phyloP scores from a whole-genome alignment of 495 filamentous ascomycete genomes.

The Hypoxylon intermedium region DNA sequence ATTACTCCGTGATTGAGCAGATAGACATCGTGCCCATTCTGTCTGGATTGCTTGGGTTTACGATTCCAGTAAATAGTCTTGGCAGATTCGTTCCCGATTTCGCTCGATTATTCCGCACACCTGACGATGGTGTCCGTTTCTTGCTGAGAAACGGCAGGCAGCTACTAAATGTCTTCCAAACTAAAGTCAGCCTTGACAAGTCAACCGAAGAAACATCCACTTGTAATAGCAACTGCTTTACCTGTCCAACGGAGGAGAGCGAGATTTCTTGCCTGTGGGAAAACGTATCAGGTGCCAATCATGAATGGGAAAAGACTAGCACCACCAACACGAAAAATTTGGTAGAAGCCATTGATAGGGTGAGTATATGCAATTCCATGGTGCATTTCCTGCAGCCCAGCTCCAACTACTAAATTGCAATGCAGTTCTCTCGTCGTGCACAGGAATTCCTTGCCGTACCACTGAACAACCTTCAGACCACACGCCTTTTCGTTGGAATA shows the following conservation, averaged over 20 bases:
- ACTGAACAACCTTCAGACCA: not conserved
- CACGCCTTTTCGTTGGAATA: not conserved
- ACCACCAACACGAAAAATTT: not conserved
- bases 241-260: not conserved
- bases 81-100: not conserved
- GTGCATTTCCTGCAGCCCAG: not conserved
- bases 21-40: constrained; percentile 1
- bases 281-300: not conserved
- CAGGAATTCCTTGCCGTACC: not conserved
- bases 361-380: not conserved
- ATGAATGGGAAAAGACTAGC: not conserved
- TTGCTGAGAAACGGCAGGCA: not conserved
- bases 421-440: not conserved
- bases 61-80: not conserved
- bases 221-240: not conserved
- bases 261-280: not conserved
- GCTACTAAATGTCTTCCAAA: not conserved
- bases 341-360: not conserved
- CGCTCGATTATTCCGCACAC: not conserved
- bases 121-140: not conserved
- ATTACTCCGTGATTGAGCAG: constrained; percentile 1
- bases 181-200: not conserved
- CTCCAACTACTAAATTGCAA: not conserved
- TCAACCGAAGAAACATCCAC: not conserved
- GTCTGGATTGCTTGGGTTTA: not conserved